A percentile compares a stretch with the other conserved stretches of the same genome.
Conservation (phyloP, 2,329 filamentous ascomycete species). For the Elsinoe australis region DNA sequence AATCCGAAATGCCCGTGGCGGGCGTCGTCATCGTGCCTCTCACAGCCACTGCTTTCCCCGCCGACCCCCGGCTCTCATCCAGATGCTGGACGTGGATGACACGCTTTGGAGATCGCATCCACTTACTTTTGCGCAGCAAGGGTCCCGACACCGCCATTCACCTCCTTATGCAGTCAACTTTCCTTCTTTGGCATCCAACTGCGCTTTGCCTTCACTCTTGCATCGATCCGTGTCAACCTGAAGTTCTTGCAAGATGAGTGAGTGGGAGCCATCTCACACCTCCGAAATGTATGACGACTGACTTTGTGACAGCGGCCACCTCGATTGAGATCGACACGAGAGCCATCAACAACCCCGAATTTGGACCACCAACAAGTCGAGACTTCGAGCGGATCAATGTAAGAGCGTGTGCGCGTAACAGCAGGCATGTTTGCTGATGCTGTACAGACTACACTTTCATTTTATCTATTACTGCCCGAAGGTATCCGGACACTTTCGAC, state of each 20-base stretch:
- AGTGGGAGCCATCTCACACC: not conserved
- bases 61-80: not conserved
- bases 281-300: not conserved
- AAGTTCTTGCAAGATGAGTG: conserved; percentile 11
- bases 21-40: not conserved
- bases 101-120: conserved; percentile 5
- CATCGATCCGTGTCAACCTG: not conserved
- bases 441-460: conserved; percentile 20
- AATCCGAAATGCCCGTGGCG: too few relatives aligned
- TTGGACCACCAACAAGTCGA: not conserved
- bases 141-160: not conserved
- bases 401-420: not conserved
- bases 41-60: not conserved
- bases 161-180: not conserved
- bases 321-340: conserved; percentile 14
- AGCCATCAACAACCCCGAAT: conserved; percentile 6
- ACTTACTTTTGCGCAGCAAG: conserved; percentile 11
- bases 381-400: conserved; percentile 12
- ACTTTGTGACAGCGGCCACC: conserved; percentile 1
- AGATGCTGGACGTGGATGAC: conserved; percentile 13
- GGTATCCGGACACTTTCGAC: conserved; percentile 72
- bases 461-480: conserved; percentile 20
- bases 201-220: not conserved
- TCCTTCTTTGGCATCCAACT: not conserved
- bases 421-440: not conserved